phyloP scores from a whole-genome alignment of 1,284 basidiomycete species.

The Takashimella koratensis region DNA sequence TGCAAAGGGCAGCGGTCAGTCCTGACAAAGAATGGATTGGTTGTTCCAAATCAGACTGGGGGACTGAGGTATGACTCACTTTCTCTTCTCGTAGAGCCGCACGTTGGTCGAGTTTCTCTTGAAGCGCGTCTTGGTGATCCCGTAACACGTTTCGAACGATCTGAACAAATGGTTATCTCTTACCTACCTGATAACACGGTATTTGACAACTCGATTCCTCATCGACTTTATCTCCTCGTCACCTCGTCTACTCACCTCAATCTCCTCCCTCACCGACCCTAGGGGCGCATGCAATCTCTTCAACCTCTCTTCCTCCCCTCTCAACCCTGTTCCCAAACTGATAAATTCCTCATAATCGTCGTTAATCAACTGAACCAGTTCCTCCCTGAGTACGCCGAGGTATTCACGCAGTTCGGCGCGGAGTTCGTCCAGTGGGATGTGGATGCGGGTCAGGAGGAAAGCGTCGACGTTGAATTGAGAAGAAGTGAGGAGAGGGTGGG shows the following conservation, averaged over 20 bases:
- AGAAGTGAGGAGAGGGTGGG: slow-evolving; percentile 66
- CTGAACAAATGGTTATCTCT: slow-evolving; percentile 10
- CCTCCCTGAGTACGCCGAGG: slow-evolving; percentile 75
- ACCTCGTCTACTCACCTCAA: slow-evolving; percentile 58
- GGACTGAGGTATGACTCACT: slow-evolving; percentile 50
- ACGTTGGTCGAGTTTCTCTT: slow-evolving; percentile 69
- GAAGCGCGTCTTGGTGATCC: slow-evolving; percentile 64
- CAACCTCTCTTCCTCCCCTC: slow-evolving; percentile 73
- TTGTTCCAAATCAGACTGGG: no score
- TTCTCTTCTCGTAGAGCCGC: slow-evolving; percentile 76
- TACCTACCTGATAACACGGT: no score
- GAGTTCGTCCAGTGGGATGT: slow-evolving; percentile 81
- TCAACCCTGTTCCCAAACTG: slow-evolving; percentile 81
- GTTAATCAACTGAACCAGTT: slow-evolving; percentile 91
- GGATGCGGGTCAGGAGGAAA: slow-evolving; percentile 81
- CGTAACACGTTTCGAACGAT: slow-evolving; percentile 40
- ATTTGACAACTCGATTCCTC: no score
- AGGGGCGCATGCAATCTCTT: slow-evolving; percentile 65
- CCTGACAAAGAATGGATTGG: no score
- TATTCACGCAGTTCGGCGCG: slow-evolving; percentile 83
- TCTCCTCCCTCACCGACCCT: slow-evolving; percentile 59
- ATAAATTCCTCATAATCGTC: slow-evolving; percentile 98
- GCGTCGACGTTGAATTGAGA: slow-evolving; percentile 73
- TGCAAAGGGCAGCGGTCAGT: no score
- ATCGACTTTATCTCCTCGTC: background rate